phyloP scores from a whole-genome alignment of 2,329 filamentous ascomycete genomes.

The Trichoderma endophyticum region DNA sequence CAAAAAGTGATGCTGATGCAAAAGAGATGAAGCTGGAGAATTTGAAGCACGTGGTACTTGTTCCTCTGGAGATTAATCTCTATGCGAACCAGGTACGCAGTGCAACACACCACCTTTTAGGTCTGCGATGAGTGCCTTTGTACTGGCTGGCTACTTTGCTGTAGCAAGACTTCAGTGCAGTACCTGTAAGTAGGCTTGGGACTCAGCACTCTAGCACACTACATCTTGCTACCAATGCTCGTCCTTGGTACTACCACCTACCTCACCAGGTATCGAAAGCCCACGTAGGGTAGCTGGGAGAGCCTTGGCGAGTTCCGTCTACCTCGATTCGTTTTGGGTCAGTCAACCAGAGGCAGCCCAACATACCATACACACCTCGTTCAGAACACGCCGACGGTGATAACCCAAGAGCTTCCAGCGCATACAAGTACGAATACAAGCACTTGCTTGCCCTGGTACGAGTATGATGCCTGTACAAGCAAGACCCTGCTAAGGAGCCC shows the following conservation, averaged over 20 bases:
- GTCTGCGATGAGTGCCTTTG: neutral
- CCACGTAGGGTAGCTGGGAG: neutral
- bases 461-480: neutral
- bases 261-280: neutral
- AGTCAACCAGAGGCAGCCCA: neutral
- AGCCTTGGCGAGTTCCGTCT: neutral
- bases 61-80: slow-evolving; percentile 6
- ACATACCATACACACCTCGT: neutral
- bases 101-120: neutral
- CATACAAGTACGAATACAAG: neutral
- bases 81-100: slow-evolving; percentile 10
- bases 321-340: neutral
- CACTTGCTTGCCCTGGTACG: neutral
- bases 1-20: neutral
- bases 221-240: neutral
- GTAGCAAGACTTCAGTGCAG: neutral
- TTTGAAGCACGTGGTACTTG: slow-evolving; percentile 7
- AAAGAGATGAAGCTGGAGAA: slow-evolving; percentile 5
- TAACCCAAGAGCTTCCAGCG: neutral
- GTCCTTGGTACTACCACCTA: neutral
- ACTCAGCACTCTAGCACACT: neutral
- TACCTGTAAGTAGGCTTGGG: neutral
- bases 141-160: neutral
- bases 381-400: neutral
- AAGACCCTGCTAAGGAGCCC: slow-evolving; percentile 2